Base-by-base conservation (phyloP, 352 stramenopile genomes). In the Phytophthora sp. region DNA sequence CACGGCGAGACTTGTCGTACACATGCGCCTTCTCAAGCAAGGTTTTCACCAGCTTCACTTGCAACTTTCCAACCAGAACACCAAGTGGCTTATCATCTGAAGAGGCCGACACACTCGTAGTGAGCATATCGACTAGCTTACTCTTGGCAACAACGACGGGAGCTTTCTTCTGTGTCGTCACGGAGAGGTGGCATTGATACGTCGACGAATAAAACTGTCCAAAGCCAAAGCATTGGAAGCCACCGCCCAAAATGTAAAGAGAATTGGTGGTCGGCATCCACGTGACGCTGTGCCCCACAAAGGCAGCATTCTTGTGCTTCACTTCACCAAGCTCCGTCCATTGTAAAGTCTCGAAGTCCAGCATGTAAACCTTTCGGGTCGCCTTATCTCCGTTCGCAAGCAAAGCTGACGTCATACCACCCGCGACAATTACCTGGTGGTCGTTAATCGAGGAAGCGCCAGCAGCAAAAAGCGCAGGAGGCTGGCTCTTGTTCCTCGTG, bases 221-320 rank as follows among this genome's bases (percentile, higher is more conserved):
- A 61, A 94, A 96, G 13, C 88, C 88, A 75, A 93, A 96, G 45
- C 80, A 89, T 65, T 96, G 88, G 53, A 91, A 93, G 5, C 88
- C 86, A 42, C 88, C 88, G 0, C 88, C 88, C 12, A 93, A 54
- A 41, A 93, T 57, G 50, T 82, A 84, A 35, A 80, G 61, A 15
- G 63, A 79, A 39, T 51, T 70, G 58, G 42, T 76, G n/a, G 38
- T 69, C 26, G 67, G 55, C 45, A 90, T 59, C 83, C 83, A 94
- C 15, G 71, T 74, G 26, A 63, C 74, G 8, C 75, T 88, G 46
- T 86, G 77, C 12, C 86, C 77, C 12, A 84, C 77, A 20, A 91
- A 85, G 18, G 80, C 73, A 23, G 79, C 78, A 38, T 76, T 79
- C 26, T 54, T 31, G 44, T 85, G 68, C 31, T 82, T 68, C n/a